Evolutionary conservation across 768 basidiomycete species (phyloP).

Genomic region (Dioszegia hungarica): DNA sequence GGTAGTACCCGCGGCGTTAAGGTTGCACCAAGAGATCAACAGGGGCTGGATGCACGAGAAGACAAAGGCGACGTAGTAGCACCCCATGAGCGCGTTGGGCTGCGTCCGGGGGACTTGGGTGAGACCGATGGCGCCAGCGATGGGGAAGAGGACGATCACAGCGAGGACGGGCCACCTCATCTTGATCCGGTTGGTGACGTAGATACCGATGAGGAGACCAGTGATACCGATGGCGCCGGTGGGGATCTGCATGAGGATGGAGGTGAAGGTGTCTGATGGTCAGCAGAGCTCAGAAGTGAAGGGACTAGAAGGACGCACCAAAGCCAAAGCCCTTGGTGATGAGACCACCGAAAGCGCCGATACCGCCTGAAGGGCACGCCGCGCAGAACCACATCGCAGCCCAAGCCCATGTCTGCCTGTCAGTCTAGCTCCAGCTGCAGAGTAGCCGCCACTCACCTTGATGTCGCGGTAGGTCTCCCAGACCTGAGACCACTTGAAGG

Average conservation of each 20-base stretch:
- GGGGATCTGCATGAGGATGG: constrained; percentile 45
- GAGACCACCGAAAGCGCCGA: constrained; percentile 42
- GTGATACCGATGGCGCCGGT: constrained; percentile 40
- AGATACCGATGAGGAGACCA: constrained; percentile 28
- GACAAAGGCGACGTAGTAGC: constrained; percentile 29
- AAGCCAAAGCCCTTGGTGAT: constrained; percentile 39
- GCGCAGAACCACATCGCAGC: constrained; percentile 43
- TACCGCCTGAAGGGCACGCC: constrained; percentile 41
- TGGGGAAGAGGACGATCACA: constrained; percentile 24
- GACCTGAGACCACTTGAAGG: constrained; percentile 42
- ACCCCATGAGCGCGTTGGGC: constrained; percentile 26
- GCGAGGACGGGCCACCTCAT: constrained; percentile 34
- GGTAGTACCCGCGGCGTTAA: constrained; percentile 41
- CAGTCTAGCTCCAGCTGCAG: not conserved
- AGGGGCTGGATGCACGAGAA: constrained; percentile 22
- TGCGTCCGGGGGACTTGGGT: constrained; percentile 30
- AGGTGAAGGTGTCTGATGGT: constrained; percentile 22
- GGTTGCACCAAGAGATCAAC: constrained; percentile 33
- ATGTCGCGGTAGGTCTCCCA: constrained; percentile 40
- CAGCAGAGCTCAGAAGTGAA: not conserved
- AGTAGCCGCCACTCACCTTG: constrained; percentile 10
- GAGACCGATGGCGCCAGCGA: constrained; percentile 39
- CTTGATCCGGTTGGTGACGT: constrained; percentile 42
- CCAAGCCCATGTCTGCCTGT: constrained; percentile 31
- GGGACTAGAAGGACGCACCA: constrained; percentile 4